Evolutionary conservation across 306 rosid genomes (phyloP).

Genomic region (Cucumis hystrix): DNA sequence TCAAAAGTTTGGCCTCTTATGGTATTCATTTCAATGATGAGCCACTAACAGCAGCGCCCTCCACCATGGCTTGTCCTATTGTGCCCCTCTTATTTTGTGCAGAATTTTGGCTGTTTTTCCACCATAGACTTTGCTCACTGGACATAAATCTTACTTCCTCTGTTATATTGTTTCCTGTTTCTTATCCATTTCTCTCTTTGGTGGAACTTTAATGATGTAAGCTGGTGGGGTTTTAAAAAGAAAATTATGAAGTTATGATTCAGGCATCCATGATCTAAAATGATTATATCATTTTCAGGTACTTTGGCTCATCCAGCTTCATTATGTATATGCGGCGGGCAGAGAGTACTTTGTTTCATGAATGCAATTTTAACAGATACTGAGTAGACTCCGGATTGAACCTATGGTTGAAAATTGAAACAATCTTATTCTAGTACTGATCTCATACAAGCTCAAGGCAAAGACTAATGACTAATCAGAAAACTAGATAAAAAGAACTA

Average conservation of each 20-base stretch:
- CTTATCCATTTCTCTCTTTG: conserved; percentile 6
- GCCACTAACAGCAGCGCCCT: conserved; percentile 52
- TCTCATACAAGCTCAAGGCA: conserved; percentile 5
- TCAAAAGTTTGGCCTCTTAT: conserved; percentile 13
- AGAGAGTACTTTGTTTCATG: conserved; percentile 9
- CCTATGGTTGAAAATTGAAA: neutral
- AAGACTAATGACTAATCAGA: conserved; percentile 12
- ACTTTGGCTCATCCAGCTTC: conserved; percentile 17
- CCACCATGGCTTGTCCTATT: conserved; percentile 64
- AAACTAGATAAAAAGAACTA: conserved; percentile 14
- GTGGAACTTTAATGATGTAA: conserved; percentile 10
- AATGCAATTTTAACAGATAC: conserved; percentile 2
- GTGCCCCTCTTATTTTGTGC: conserved; percentile 21
- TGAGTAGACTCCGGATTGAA: neutral
- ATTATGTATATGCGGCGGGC: conserved; percentile 46
- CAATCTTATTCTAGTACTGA: conserved; percentile 3
- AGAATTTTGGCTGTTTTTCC: conserved; percentile 14
- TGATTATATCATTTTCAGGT: conserved; percentile 20
- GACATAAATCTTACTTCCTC: conserved; percentile 9
- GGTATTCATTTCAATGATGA: conserved; percentile 32
- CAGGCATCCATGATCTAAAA: conserved; percentile 7
- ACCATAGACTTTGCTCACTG: conserved; percentile 13
- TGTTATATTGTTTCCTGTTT: conserved; percentile 5
- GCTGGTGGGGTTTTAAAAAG: conserved; percentile 16
- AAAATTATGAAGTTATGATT: conserved; percentile 17